phyloP scores from a whole-genome alignment of 352 stramenopile genomes.

The Aphanomyces stellatus region DNA sequence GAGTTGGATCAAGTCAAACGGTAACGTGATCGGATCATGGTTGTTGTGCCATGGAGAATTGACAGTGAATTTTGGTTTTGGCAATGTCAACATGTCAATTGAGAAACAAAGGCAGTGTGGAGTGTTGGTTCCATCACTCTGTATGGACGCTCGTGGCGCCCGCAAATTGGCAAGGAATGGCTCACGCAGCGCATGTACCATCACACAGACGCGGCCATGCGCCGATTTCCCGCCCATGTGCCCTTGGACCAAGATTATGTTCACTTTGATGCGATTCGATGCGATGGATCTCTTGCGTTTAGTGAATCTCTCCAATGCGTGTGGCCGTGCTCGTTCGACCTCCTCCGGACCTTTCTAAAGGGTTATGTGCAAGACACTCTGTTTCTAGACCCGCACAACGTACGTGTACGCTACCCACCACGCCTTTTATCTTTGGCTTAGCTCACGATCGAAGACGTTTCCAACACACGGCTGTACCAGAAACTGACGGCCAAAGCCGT shows the following conservation, averaged over 20 bases:
- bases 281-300: not conserved
- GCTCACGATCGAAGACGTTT: not conserved
- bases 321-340: not conserved
- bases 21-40: no score
- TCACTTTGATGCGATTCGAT: not conserved
- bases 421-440: not conserved
- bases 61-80: no score
- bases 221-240: not conserved
- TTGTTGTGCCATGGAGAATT: no score
- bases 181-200: conserved; percentile 3
- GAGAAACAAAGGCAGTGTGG: no score
- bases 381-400: not conserved
- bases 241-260: not conserved
- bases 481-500: not conserved
- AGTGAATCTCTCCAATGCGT: not conserved
- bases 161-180: not conserved
- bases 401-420: not conserved
- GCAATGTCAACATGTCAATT: no score
- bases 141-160: not conserved
- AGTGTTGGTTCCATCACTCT: no score
- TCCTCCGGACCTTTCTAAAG: not conserved
- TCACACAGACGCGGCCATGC: not conserved
- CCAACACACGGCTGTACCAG: not conserved
- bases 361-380: not conserved
- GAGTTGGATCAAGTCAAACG: no score